Percentiles rank a stretch among this genome's conserved stretches.
phyloP scores from a whole-genome alignment of 2,329 filamentous ascomycete genomes.

The Cladosporium sp. region DNA sequence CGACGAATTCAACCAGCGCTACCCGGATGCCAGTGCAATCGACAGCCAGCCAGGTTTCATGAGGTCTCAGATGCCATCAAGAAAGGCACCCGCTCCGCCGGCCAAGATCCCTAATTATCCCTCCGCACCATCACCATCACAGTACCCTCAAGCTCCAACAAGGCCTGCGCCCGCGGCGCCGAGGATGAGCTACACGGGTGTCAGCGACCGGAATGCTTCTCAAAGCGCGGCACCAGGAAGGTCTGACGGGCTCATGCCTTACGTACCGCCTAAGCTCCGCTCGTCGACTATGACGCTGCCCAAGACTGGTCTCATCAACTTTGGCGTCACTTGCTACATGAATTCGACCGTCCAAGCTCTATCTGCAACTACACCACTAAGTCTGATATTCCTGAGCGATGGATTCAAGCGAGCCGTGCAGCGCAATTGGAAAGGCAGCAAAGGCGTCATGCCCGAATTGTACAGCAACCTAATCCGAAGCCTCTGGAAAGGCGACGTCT shows the following conservation, averaged over 20 bases:
- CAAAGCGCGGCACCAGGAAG: slow-evolving; percentile 33
- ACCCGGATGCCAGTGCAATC: slow-evolving; percentile 64
- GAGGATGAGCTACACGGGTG: slow-evolving; percentile 72
- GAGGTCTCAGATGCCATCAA: slow-evolving; percentile 42
- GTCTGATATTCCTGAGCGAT: slow-evolving; percentile 61
- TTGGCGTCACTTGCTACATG: slow-evolving; percentile 83
- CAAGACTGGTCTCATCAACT: slow-evolving; percentile 74
- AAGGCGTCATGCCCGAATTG: slow-evolving; percentile 58
- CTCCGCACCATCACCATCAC: slow-evolving; percentile 37
- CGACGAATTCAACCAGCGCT: slow-evolving; percentile 80
- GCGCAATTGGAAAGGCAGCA: slow-evolving; percentile 61
- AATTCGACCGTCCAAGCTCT: slow-evolving; percentile 86
- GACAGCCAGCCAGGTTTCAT: slow-evolving; percentile 42
- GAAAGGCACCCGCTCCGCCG: slow-evolving; percentile 33
- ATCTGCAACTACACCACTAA: slow-evolving; percentile 63
- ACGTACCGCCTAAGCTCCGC: slow-evolving; percentile 43
- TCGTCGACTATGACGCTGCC: slow-evolving; percentile 47
- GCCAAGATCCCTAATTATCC: slow-evolving; percentile 26
- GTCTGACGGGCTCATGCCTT: slow-evolving; percentile 37
- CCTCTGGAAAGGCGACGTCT: slow-evolving; percentile 57
- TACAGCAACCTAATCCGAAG: slow-evolving; percentile 59
- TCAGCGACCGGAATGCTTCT: slow-evolving; percentile 54
- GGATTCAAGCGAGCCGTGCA: slow-evolving; percentile 58
- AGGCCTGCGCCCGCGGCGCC: slow-evolving; percentile 56
- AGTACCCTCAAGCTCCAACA: slow-evolving; percentile 52